Base-by-base conservation (phyloP, 192 early-diverging fungal genomes). In the Radiomyces spectabilis region DNA sequence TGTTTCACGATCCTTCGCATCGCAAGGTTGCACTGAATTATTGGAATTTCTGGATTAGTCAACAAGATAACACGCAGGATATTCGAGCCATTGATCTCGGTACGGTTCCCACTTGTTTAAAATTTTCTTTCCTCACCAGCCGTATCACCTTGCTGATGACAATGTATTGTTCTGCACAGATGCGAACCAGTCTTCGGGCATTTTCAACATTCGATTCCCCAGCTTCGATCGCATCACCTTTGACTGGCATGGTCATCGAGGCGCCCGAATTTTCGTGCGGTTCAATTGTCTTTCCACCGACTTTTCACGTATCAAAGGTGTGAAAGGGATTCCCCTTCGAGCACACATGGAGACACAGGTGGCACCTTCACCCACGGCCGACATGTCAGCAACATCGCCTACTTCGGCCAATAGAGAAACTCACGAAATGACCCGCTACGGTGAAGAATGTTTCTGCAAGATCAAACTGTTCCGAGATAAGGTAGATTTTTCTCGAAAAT, bases 271-370 rank as follows among this genome's bases (percentile, higher is more conserved):
- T 16, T 72, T 75, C 66, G 53, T 85, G 18, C 75, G 81, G 22
- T 87, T 85, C 59, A 85, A 85, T 55, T 85, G 82, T 56, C 60
- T 87, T 25, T 87, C 85, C 2, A 87, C 85, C 0, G 85, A 87
- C 51, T 87, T 87, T 60, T 84, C 81, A 46, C 59, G 81, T 6
- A 81, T 87, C 61, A 87, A 87, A 67, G 85, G 83, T 41, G 83
- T 85, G 50, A 87, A 85, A 57, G 85, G 85, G 1, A 81, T 84
- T 32, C 80, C 82, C 19, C 59, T 87, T 29, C 72, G 85, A 10
- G 66, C 71, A 13, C 68, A 74, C 19, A 60, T 72, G 15, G 72
- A 67, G 46, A 69, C 41, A 15, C 32, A 41, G 0, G 13, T 27
- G 2, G 43, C 10, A 8, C 15, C 16, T 25, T n/a, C 26, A n/a